Conservation (phyloP, 345 rosid genomes). For the Sonneratia alba region DNA sequence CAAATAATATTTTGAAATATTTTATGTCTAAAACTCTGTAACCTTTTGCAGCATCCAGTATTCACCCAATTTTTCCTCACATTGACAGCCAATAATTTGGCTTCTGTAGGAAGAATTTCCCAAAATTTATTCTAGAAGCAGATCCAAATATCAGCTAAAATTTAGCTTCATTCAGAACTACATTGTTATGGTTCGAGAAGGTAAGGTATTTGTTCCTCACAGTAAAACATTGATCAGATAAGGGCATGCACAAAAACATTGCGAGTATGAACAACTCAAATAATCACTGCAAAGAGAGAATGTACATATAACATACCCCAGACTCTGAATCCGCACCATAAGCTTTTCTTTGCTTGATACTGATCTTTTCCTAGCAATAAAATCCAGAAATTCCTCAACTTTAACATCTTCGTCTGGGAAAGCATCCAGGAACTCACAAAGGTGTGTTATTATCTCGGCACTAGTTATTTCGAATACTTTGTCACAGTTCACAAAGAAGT, state of each 20-base stretch:
- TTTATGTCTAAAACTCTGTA: not conserved
- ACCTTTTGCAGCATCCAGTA: not conserved
- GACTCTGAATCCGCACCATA: conserved; percentile 62
- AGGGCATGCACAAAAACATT: not conserved
- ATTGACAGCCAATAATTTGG: not conserved
- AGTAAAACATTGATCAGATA: not conserved
- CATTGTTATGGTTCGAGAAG: not conserved
- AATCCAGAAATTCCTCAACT: conserved; percentile 57
- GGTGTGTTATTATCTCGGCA: conserved; percentile 46
- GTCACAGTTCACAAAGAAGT: conserved; percentile 41
- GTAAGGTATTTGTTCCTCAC: not conserved
- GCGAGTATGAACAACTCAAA: not conserved
- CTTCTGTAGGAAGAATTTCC: not conserved
- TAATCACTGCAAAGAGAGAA: not conserved
- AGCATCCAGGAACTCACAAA: conserved; percentile 29
- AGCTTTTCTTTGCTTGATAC: conserved; percentile 54
- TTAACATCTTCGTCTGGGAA: conserved; percentile 17
- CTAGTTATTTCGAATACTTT: conserved; percentile 49
- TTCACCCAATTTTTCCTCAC: not conserved
- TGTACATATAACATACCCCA: conserved; percentile 44
- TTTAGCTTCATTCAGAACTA: not conserved
- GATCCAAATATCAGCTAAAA: not conserved
- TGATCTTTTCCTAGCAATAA: conserved; percentile 46
- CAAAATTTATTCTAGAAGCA: not conserved
- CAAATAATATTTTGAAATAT: not conserved